phyloP scores from a whole-genome alignment of 148 eudicot species.

The Amaranthus hypochondriacus region DNA sequence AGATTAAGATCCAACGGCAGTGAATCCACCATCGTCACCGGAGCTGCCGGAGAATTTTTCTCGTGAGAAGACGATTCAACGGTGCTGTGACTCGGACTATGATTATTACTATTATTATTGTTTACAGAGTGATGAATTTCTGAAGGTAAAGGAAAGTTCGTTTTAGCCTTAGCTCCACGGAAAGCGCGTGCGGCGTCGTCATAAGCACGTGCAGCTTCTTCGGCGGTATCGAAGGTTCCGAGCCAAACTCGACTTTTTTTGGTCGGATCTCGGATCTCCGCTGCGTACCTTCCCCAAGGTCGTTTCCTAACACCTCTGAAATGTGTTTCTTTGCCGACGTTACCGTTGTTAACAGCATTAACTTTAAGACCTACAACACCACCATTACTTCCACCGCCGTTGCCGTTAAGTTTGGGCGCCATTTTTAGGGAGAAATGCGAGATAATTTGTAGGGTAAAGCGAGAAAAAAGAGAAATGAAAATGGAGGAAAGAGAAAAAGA shows the following conservation, averaged over 20 bases:
- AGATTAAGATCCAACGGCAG: slow-evolving; percentile 39
- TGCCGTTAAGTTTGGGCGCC: slow-evolving; percentile 8
- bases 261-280: slow-evolving; percentile 71
- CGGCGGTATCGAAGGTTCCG: slow-evolving; percentile 75
- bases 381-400: not conserved
- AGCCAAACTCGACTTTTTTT: slow-evolving; percentile 71
- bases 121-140: not conserved
- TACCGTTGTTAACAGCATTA: not conserved
- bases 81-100: slow-evolving; percentile 53
- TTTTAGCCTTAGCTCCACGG: slow-evolving; percentile 67
- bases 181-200: slow-evolving; percentile 68
- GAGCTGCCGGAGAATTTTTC: slow-evolving; percentile 9
- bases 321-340: slow-evolving; percentile 32
- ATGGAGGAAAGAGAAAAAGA: not conserved
- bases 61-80: slow-evolving; percentile 44
- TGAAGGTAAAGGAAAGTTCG: slow-evolving; percentile 43
- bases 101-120: not conserved
- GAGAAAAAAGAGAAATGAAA: too few relatives aligned
- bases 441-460: not conserved
- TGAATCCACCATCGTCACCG: slow-evolving; percentile 22
- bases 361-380: not conserved
- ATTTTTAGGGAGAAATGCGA: not conserved
- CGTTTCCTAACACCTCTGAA: slow-evolving; percentile 64
- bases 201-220: slow-evolving; percentile 67
- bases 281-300: slow-evolving; percentile 77